A percentile compares a stretch with the other conserved stretches of the same genome.
These are phyloP conservation scores for Biscogniauxia marginata DNA, from an alignment of 2,329 filamentous ascomycete species.

Conservation along the genomic window DNA sequence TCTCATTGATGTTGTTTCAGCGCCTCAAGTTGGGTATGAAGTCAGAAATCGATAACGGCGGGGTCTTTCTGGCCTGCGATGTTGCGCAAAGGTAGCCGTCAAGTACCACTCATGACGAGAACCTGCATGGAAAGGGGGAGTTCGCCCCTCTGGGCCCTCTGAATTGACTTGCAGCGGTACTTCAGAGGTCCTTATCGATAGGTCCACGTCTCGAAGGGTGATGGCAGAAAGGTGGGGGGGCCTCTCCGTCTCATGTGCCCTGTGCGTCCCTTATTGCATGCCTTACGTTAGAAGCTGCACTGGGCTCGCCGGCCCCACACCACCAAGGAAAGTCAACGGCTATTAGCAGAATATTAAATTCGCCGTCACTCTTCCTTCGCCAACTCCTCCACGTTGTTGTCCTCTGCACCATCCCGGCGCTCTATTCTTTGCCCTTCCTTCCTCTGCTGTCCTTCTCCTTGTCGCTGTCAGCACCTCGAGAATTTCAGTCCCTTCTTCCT, in stretches of 20 bases:
- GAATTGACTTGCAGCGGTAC: background rate
- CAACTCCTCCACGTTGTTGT: background rate
- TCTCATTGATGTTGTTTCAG: no score
- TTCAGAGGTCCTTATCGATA: background rate
- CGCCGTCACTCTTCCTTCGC: background rate
- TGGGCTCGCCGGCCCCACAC: background rate
- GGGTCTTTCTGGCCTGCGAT: no score
- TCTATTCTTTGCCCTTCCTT: no score
- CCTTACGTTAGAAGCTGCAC: background rate
- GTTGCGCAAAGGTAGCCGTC: background rate
- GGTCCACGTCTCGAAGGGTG: background rate
- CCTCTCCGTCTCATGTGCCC: background rate
- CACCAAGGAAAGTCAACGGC: background rate
- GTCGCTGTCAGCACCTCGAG: background rate
- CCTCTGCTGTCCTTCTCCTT: background rate
- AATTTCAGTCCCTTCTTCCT: background rate
- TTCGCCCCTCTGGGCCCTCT: background rate
- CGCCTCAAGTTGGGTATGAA: no score
- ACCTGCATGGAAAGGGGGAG: background rate
- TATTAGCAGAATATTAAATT: slow-evolving; percentile 4
- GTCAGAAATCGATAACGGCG: background rate
- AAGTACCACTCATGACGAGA: background rate
- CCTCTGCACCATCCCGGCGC: background rate
- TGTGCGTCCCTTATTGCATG: background rate
- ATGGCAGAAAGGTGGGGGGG: background rate